Percentiles rank a stretch among this genome's conserved stretches.
Conservation (phyloP, 257 asterid species). For the Solanum virginianum region DNA sequence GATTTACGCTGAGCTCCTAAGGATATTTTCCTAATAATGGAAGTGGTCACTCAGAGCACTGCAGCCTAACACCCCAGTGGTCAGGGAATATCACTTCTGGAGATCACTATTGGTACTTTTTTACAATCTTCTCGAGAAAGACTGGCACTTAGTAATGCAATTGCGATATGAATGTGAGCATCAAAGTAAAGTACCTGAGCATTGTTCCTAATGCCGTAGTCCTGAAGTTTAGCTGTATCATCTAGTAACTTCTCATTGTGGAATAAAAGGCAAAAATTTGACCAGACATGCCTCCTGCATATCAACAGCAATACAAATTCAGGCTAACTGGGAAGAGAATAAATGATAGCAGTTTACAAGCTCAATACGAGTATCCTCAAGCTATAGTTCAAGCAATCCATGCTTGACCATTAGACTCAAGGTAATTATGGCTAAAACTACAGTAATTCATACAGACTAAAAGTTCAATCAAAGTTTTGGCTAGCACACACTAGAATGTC, state of each 20-base stretch:
- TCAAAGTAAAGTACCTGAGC: conserved; percentile 48
- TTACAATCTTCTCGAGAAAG: background rate
- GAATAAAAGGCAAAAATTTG: conserved; percentile 56
- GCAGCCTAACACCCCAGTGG: background rate
- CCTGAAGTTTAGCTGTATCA: conserved; percentile 48
- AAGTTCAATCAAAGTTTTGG: background rate
- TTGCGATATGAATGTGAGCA: background rate
- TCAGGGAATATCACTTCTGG: background rate
- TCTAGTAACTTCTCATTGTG: conserved; percentile 68
- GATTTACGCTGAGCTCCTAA: background rate
- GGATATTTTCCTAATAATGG: background rate
- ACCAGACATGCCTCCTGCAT: conserved; percentile 89
- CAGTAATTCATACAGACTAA: background rate
- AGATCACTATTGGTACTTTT: background rate
- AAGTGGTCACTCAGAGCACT: background rate
- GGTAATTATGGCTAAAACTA: background rate
- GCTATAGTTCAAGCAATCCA: background rate
- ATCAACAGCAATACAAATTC: conserved; percentile 4
- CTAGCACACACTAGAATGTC: background rate
- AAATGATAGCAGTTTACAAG: background rate
- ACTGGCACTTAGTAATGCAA: background rate
- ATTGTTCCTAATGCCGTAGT: conserved; percentile 57
- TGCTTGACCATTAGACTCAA: background rate
- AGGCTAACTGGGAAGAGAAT: background rate
- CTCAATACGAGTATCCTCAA: background rate